A percentile compares a stretch with the other conserved stretches of the same genome.
Evolutionary conservation across 2,329 filamentous ascomycete genomes (phyloP).

Genomic region (Trichophyton verrucosum): DNA sequence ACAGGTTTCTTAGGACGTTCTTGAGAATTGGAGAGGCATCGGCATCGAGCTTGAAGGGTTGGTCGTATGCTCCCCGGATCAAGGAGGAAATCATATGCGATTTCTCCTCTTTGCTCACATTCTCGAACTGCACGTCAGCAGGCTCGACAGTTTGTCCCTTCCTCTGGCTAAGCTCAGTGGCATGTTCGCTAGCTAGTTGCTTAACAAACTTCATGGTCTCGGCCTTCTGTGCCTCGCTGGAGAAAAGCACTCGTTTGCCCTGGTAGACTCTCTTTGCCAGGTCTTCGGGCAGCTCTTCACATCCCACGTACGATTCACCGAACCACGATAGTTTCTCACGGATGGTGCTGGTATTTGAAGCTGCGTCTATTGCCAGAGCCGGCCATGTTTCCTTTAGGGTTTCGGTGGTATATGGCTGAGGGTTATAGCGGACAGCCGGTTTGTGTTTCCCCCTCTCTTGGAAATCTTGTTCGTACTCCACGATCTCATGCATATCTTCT

Average conservation of each 20-base stretch:
- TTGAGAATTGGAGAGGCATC: slow-evolving; percentile 18
- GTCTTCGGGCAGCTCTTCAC: slow-evolving; percentile 25
- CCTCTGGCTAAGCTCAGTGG: slow-evolving; percentile 24
- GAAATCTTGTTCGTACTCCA: not conserved
- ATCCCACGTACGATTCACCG: slow-evolving; percentile 25
- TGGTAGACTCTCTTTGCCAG: slow-evolving; percentile 27
- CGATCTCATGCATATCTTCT: not conserved
- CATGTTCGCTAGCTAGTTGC: slow-evolving; percentile 22
- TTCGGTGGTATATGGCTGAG: slow-evolving; percentile 22
- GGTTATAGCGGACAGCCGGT: slow-evolving; percentile 25
- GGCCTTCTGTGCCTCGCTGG: slow-evolving; percentile 26
- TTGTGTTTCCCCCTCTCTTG: slow-evolving; percentile 22
- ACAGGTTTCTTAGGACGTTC: slow-evolving; percentile 25
- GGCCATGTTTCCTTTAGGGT: slow-evolving; percentile 30
- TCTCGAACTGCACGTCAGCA: slow-evolving; percentile 13
- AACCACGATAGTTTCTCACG: slow-evolving; percentile 25
- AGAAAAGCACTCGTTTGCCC: slow-evolving; percentile 28
- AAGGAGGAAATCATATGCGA: slow-evolving; percentile 5
- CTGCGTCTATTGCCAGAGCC: slow-evolving; percentile 23
- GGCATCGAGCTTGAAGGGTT: slow-evolving; percentile 4
- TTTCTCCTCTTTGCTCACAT: slow-evolving; percentile 4
- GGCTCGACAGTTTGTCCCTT: slow-evolving; percentile 29
- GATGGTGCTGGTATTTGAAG: slow-evolving; percentile 20
- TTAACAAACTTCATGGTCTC: slow-evolving; percentile 26
- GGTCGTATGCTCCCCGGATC: slow-evolving; percentile 9